phyloP scores from a whole-genome alignment of 2,329 filamentous ascomycete species.

The Arthrocladium fulminans region DNA sequence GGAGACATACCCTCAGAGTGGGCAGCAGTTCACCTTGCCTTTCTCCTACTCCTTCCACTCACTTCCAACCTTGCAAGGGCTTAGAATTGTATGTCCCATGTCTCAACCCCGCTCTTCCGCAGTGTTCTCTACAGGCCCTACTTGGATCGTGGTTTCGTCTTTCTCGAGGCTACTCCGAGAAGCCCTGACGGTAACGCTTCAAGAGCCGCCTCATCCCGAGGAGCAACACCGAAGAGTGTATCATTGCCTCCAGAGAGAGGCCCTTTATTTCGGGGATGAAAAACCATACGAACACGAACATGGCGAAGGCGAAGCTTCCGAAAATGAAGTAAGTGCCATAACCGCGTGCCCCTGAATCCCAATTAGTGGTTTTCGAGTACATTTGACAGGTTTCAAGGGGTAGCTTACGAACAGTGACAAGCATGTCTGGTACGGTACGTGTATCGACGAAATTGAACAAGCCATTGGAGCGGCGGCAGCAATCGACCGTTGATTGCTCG shows the following conservation, averaged over 20 bases:
- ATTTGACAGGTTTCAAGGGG: no score
- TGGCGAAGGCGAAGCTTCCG: constrained; percentile 54
- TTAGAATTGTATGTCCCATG: no score
- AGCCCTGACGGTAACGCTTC: constrained; percentile 3
- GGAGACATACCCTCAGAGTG: no score
- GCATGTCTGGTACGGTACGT: constrained; percentile 41
- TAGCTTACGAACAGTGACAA: constrained; percentile 49
- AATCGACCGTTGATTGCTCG: constrained; percentile 58
- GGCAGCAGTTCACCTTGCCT: no score
- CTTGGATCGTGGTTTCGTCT: neutral
- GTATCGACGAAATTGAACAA: constrained; percentile 68
- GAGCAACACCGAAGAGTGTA: constrained; percentile 11
- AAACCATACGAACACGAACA: constrained; percentile 59
- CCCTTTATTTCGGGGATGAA: constrained; percentile 65
- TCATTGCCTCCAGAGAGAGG: constrained; percentile 12
- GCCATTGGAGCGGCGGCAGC: constrained; percentile 61
- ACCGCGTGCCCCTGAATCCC: constrained; percentile 26
- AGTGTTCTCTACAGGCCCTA: constrained; percentile 9
- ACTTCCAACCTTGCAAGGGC: no score
- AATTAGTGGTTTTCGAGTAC: no score
- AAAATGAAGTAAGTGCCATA: constrained; percentile 61
- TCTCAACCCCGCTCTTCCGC: neutral
- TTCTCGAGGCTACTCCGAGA: constrained; percentile 10
- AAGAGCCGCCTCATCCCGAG: constrained; percentile 8
- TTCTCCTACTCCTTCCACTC: no score